phyloP scores from a whole-genome alignment of 192 early-diverging fungal genomes.

The Podila minutissima region DNA sequence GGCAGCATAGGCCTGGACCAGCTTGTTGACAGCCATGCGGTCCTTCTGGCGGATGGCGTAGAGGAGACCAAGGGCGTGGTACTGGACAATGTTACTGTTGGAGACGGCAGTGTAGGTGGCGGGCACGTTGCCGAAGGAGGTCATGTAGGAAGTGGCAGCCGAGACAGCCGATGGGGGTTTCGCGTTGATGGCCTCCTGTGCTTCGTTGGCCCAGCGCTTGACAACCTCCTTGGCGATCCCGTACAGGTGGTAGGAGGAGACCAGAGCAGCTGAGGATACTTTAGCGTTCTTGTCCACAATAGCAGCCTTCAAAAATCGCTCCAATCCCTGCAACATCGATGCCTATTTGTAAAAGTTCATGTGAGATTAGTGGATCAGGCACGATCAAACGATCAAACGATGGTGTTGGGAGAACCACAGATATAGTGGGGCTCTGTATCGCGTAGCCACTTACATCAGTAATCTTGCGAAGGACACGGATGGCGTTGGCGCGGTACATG shows the following conservation, averaged over 20 bases:
- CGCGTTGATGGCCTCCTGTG: constrained; percentile 91
- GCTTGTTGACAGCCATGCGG: constrained; percentile 97
- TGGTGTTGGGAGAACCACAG: background rate
- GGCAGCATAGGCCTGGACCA: constrained; percentile 89
- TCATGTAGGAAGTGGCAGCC: constrained; percentile 59
- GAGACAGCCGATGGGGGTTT: constrained; percentile 71
- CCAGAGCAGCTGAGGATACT: constrained; percentile 91
- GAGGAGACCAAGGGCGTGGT: constrained; percentile 96
- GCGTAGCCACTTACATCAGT: constrained; percentile 78
- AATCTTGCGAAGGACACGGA: constrained; percentile 94
- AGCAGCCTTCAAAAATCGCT: constrained; percentile 95
- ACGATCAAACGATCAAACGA: background rate
- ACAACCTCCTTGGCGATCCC: constrained; percentile 89
- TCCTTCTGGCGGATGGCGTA: constrained; percentile 97
- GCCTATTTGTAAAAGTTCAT: constrained; percentile 55
- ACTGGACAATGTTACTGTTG: constrained; percentile 91
- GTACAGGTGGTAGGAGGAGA: constrained; percentile 91
- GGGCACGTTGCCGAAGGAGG: constrained; percentile 57
- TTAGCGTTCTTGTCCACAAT: constrained; percentile 95
- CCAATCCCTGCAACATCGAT: constrained; percentile 95
- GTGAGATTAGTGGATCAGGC: constrained; percentile 1
- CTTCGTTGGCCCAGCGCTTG: constrained; percentile 97
- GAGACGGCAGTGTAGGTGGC: constrained; percentile 58
- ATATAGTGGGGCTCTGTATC: background rate
- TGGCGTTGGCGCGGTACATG: constrained; percentile 94